Base-by-base conservation (phyloP, 2,329 filamentous ascomycete species). In the Epichloe coenophiala region DNA sequence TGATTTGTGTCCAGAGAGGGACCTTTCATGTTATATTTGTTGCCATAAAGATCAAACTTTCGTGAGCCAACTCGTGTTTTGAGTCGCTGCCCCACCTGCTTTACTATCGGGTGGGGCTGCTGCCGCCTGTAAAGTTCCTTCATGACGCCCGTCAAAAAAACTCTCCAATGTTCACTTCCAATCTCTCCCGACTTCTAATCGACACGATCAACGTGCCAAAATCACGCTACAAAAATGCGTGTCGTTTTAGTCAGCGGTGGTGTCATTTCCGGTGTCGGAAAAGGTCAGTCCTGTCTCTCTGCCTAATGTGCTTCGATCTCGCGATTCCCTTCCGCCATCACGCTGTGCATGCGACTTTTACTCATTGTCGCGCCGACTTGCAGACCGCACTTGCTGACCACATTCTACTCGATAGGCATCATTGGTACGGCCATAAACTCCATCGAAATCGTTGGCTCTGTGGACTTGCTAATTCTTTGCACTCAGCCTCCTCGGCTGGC, bases 401-500 rank as follows among this genome's bases (percentile, higher is more conserved):
- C 33, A 8, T 3, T 27, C 17, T 39, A 2, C 17, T 9, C 5
- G n/a, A 42, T 41, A 52, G 50, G 50, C 41, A 52, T 52, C 46
- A 52, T 52, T 31, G 50, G 50, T 52, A 52, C 19, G 41, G 35
- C 9, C 31, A n/a, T 35, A 15, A n/a, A n/a, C 19, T 15, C 6
- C 7, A 15, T 23, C 17, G 27, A 13, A 17, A 8, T 36, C 8
- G 21, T 35, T n/a, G 11, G 5, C 19, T 43, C 43, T 3, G 13
- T 37, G 8, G 19, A 5, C 44, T 47, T 31, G 21, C 36, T 8
- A 21, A 5, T 9, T 36, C 31, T 15, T 49, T 23, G 27, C 43
- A 17, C 27, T 37, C 33, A 80, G 83, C 83, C 66, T 85, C 82
- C 60, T 83, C 79, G 51, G 82, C 83, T 39, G 85, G 84, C 45